phyloP scores from a whole-genome alignment of 1,139 yeast genomes.

The Meyerozyma guilliermondii region DNA sequence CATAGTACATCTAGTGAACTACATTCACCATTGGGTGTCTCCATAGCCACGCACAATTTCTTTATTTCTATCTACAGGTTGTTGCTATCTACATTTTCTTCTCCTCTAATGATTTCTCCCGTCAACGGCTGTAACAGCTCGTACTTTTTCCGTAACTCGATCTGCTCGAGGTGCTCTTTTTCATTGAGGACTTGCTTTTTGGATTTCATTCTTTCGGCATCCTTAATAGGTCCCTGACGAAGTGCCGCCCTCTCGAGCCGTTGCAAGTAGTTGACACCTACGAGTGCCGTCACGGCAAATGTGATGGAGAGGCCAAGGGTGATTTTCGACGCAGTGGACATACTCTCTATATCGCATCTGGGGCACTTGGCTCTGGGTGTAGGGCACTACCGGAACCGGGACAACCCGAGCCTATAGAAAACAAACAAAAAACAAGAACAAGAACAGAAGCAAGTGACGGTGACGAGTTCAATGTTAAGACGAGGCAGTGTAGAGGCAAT shows the following conservation, averaged over 20 bases:
- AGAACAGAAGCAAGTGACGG: too few species aligned
- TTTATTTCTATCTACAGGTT: background rate
- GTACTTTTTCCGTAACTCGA: conserved; percentile 56
- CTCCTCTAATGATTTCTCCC: conserved; percentile 33
- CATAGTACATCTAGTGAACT: conserved; percentile 45
- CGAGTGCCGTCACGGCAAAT: conserved; percentile 53
- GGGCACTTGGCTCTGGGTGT: too few species aligned
- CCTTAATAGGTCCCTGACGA: conserved; percentile 77
- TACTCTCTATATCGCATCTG: conserved; percentile 12
- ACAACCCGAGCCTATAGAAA: too few species aligned
- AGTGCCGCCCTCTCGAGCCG: conserved; percentile 61
- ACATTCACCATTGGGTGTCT: conserved; percentile 39
- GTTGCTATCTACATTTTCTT: conserved; percentile 10
- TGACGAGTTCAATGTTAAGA: too few species aligned
- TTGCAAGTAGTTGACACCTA: conserved; percentile 67
- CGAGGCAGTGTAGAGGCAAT: too few species aligned
- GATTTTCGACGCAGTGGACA: conserved; percentile 71
- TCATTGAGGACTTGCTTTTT: conserved; percentile 50
- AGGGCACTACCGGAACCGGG: too few species aligned
- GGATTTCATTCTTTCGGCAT: conserved; percentile 56
- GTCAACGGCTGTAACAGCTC: conserved; percentile 63
- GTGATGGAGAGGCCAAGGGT: conserved; percentile 59
- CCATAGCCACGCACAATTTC: conserved; percentile 46
- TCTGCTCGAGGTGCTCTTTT: conserved; percentile 73
- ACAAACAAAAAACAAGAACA: too few species aligned